phyloP scores from a whole-genome alignment of 176 grass and related monocot genomes.

The Zea mays region Zm-B73-REFERENCE-NAM-5.0 NC_050100.1:209907001-209907500 shows the following conservation, averaged over 20 bases:
- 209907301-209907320: conserved; percentile 17
- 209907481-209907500: background rate
- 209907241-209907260: background rate
- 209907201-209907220: conserved; percentile 11
- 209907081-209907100: conserved; percentile 15
- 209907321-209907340: background rate
- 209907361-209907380: background rate
- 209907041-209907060: conserved; percentile 7
- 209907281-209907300: background rate
- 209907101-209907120: conserved; percentile 31
- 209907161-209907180: conserved; percentile 29
- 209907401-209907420: background rate
- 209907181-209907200: conserved; percentile 31
- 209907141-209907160: background rate
- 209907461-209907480: conserved; percentile 55
- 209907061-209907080: conserved; percentile 36
- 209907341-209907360: background rate
- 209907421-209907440: background rate
- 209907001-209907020: background rate
- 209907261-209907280: conserved; percentile 24
- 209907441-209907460: background rate
- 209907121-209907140: conserved; percentile 48
- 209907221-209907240: conserved; percentile 41
- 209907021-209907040: conserved; percentile 16
- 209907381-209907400: background rate